phyloP scores from a whole-genome alignment of 805 yeast species.

The Kluyveromyces wickerhamii region DNA sequence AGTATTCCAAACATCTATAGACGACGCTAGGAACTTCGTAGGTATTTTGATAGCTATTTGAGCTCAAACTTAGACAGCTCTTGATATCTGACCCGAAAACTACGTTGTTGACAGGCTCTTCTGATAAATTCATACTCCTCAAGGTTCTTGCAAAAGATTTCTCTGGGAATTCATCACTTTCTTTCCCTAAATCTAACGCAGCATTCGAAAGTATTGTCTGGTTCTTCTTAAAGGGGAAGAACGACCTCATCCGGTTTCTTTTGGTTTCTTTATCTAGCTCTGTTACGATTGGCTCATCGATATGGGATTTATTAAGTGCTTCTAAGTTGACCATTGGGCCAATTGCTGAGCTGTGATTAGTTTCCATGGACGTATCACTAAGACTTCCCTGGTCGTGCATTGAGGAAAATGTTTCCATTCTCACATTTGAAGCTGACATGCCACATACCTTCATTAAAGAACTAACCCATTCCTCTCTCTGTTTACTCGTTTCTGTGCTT shows the following conservation, averaged over 20 bases:
- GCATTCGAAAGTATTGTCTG: slow-evolving; percentile 6
- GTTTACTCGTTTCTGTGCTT: slow-evolving; percentile 73
- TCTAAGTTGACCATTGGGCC: slow-evolving; percentile 11
- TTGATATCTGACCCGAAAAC: slow-evolving; percentile 62
- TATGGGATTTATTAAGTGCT: slow-evolving; percentile 9
- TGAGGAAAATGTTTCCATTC: slow-evolving; percentile 3
- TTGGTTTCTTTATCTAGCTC: slow-evolving; percentile 34
- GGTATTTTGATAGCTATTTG: slow-evolving; percentile 31
- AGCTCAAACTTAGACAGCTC: slow-evolving; percentile 45
- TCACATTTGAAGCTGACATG: slow-evolving; percentile 5
- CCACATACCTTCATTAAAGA: slow-evolving; percentile 7
- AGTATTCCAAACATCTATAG: slow-evolving; percentile 62
- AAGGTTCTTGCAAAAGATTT: slow-evolving; percentile 24
- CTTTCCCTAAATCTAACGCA: slow-evolving; percentile 22
- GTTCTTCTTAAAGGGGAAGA: slow-evolving; percentile 47
- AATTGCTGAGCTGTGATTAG: slow-evolving; percentile 3
- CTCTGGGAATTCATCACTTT: slow-evolving; percentile 14
- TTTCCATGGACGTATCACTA: slow-evolving; percentile 6
- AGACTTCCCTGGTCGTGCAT: slow-evolving; percentile 4
- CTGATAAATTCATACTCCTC: slow-evolving; percentile 24
- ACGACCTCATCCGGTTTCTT: slow-evolving; percentile 46
- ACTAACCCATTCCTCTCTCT: slow-evolving; percentile 64
- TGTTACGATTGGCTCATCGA: slow-evolving; percentile 7
- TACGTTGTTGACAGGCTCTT: slow-evolving; percentile 23
- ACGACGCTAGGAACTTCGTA: slow-evolving; percentile 61